These are phyloP conservation scores for Neocatenulostroma microsporum DNA, from an alignment of 2,329 filamentous ascomycete species.

Conservation along the genomic window DNA sequence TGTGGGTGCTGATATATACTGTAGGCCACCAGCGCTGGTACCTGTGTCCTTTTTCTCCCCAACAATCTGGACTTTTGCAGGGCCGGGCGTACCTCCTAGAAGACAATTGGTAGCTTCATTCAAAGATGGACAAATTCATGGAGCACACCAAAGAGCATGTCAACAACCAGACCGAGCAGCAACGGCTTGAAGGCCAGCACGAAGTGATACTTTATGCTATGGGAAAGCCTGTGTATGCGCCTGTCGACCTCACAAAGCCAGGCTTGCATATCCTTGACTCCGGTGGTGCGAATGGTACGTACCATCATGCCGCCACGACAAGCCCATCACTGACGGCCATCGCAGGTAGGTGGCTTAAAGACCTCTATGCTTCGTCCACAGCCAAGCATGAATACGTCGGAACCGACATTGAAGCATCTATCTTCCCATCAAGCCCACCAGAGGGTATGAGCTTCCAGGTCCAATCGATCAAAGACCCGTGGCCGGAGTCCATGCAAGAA, in stretches of 20 bases:
- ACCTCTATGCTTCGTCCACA: not conserved
- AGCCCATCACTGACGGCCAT: constrained; percentile 1
- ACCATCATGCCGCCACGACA: too few species aligned
- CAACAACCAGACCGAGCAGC: constrained; percentile 1
- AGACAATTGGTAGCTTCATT: too few species aligned
- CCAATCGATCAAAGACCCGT: not conserved
- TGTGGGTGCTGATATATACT: too few species aligned
- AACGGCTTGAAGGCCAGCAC: not conserved
- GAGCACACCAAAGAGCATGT: not conserved
- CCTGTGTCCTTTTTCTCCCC: too few species aligned
- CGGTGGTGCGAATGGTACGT: constrained; percentile 1
- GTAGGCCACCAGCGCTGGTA: too few species aligned
- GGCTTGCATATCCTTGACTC: not conserved
- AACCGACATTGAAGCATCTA: not conserved
- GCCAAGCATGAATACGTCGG: not conserved
- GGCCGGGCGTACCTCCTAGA: too few species aligned
- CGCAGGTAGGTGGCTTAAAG: not conserved
- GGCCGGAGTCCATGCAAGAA: not conserved
- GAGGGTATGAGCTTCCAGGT: not conserved
- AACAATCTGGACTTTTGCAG: too few species aligned
- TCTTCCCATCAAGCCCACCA: not conserved
- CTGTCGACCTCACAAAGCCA: not conserved
- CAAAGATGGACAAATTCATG: constrained; percentile 1
- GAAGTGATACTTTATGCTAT: not conserved
- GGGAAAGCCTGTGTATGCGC: not conserved